These are phyloP conservation scores for Mortierella sp. DNA, from an alignment of 371 early-diverging fungal species.

Conservation along the genomic window DNA sequence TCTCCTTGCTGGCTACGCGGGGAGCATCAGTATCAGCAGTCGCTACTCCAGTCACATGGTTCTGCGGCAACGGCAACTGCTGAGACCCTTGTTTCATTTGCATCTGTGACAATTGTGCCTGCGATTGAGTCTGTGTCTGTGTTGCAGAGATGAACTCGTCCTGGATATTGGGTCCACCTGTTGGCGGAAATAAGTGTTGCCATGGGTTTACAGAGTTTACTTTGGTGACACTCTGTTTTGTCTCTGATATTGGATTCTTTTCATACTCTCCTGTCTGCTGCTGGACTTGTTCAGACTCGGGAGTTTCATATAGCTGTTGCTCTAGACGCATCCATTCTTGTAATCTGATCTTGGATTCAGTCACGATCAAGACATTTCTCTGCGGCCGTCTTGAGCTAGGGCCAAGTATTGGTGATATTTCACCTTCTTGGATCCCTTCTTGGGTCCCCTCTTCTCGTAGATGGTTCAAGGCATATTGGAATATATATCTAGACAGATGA, in stretches of 20 bases:
- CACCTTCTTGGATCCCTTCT: neutral
- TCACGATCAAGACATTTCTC: constrained; percentile 26
- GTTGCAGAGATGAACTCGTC: constrained; percentile 32
- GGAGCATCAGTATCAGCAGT: neutral
- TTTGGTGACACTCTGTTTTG: neutral
- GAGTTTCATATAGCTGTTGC: neutral
- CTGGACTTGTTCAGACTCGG: neutral
- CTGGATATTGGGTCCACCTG: neutral
- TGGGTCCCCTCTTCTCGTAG: constrained; percentile 4
- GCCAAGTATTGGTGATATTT: neutral
- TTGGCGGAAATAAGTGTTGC: constrained; percentile 24
- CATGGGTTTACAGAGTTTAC: constrained; percentile 11
- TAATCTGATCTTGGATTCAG: constrained; percentile 10
- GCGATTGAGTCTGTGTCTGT: constrained; percentile 18
- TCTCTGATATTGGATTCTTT: neutral
- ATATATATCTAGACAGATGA: constrained; percentile 22
- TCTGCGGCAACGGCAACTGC: neutral
- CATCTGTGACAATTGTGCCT: neutral
- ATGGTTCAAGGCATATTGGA: constrained; percentile 40
- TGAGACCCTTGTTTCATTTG: neutral
- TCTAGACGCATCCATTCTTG: constrained; percentile 18
- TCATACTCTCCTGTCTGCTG: neutral
- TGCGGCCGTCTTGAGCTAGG: neutral
- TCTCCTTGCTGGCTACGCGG: neutral
- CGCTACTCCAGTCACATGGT: neutral